Evolutionary conservation across 129 eudicot species (phyloP).

Genomic region (Logfia minima): DNA sequence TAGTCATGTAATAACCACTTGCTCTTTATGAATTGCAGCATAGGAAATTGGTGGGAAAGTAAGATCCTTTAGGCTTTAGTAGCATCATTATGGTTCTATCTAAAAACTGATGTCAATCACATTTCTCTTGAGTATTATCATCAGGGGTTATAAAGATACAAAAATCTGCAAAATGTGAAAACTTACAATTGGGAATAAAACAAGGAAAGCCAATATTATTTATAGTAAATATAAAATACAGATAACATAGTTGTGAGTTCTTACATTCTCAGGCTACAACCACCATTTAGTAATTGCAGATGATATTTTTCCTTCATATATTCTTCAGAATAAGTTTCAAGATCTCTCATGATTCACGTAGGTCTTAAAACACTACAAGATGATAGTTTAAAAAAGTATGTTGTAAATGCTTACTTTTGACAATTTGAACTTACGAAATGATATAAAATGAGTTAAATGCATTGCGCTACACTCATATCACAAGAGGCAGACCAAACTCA

Average conservation of each 20-base stretch:
- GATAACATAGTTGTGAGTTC: too few relatives aligned
- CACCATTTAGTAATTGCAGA: too few relatives aligned
- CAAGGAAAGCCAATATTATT: background rate
- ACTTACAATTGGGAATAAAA: background rate
- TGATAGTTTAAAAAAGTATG: too few relatives aligned
- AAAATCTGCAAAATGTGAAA: background rate
- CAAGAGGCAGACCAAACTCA: slow-evolving; percentile 50
- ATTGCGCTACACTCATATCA: background rate
- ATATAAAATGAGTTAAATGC: background rate
- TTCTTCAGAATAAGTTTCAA: background rate
- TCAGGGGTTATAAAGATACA: background rate
- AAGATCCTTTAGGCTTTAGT: too few relatives aligned
- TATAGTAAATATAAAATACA: too few relatives aligned
- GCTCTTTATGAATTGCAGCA: too few relatives aligned
- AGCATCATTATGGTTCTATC: too few relatives aligned
- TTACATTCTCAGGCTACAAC: too few relatives aligned
- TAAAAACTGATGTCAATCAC: background rate
- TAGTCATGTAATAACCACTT: too few relatives aligned
- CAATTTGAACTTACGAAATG: background rate
- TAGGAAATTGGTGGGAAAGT: too few relatives aligned
- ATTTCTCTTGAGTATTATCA: background rate
- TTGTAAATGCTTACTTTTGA: too few relatives aligned
- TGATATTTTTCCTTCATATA: background rate
- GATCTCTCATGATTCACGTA: background rate
- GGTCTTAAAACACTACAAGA: background rate